A percentile compares a stretch with the other conserved stretches of the same genome.
Evolutionary conservation across 2,329 filamentous ascomycete genomes (phyloP).

Genomic region (Diaporthe velutina): DNA sequence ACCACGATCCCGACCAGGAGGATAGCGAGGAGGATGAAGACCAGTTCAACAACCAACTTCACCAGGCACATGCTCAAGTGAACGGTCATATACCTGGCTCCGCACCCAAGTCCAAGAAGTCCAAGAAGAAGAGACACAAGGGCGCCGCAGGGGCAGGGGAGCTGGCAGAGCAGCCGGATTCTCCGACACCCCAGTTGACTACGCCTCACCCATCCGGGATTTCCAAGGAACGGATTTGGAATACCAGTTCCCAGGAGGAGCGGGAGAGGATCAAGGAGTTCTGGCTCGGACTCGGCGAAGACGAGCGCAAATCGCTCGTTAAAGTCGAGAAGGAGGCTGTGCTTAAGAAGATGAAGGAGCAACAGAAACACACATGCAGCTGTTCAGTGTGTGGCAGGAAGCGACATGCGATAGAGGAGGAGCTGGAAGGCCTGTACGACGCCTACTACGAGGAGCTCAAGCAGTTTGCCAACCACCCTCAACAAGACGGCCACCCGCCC

Average conservation of each 20-base stretch:
- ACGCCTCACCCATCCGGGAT: conserved; percentile 57
- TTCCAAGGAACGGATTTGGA: conserved; percentile 93
- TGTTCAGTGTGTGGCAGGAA: conserved; percentile 98
- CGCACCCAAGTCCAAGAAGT: conserved; percentile 67
- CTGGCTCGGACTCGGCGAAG: conserved; percentile 94
- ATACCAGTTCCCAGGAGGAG: conserved; percentile 93
- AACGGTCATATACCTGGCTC: conserved; percentile 47
- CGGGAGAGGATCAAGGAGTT: conserved; percentile 98
- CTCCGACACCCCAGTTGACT: conserved; percentile 46
- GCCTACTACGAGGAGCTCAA: conserved; percentile 98
- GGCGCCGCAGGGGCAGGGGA: conserved; percentile 44
- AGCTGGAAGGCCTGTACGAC: conserved; percentile 96
- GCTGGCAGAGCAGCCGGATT: conserved; percentile 49
- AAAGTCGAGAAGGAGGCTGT: conserved; percentile 99
- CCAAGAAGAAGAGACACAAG: conserved; percentile 79
- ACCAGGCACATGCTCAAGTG: conserved; percentile 52
- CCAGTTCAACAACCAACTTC: conserved; percentile 56
- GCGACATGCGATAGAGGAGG: conserved; percentile 96
- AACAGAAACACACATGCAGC: conserved; percentile 98
- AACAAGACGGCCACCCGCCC: conserved; percentile 77
- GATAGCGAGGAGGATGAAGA: conserved; percentile 67
- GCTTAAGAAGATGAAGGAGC: conserved; percentile 99
- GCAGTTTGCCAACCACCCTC: conserved; percentile 87
- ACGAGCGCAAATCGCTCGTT: conserved; percentile 93
- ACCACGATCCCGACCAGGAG: conserved; percentile 63